These are phyloP conservation scores for Achlya hypogyna DNA, from an alignment of 352 stramenopile genomes.

Conservation along the genomic window DNA sequence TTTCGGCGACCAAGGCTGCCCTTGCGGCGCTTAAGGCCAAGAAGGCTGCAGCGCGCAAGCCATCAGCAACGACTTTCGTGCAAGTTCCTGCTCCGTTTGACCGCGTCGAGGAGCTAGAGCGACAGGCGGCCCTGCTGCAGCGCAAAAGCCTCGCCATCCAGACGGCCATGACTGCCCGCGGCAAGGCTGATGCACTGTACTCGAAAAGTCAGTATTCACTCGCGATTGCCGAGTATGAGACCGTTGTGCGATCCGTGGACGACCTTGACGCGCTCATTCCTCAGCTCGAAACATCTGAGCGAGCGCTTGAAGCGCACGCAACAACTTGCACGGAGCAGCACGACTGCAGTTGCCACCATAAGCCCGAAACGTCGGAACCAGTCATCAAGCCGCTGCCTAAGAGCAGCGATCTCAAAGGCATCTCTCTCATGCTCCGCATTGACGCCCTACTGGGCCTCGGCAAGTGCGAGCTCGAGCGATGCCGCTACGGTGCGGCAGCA, in stretches of 20 bases:
- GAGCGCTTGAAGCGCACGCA: background rate
- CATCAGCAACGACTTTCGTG: background rate
- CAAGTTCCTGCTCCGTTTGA: background rate
- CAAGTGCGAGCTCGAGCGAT: constrained; percentile 16
- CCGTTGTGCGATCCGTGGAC: background rate
- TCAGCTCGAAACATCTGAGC: background rate
- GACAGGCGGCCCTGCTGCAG: background rate
- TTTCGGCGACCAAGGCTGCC: constrained; percentile 6
- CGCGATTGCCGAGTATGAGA: background rate
- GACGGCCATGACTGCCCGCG: constrained; percentile 2
- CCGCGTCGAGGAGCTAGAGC: constrained; percentile 1
- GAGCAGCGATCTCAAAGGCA: constrained; percentile 16
- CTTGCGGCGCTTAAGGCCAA: constrained; percentile 17
- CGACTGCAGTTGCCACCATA: background rate
- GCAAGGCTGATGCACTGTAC: background rate
- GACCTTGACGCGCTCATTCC: constrained; percentile 8
- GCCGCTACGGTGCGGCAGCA: constrained; percentile 9
- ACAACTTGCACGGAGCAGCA: constrained; percentile 2
- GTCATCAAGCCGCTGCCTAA: constrained; percentile 3
- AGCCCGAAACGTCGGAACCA: background rate
- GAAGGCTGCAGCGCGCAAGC: background rate
- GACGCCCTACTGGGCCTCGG: constrained; percentile 10
- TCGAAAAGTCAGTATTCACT: background rate
- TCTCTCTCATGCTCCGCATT: constrained; percentile 14
- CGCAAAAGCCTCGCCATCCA: constrained; percentile 13